Evolutionary conservation across 108 stramenopile genomes (phyloP).

Genomic region (Chaetoceros tenuissimus): DNA sequence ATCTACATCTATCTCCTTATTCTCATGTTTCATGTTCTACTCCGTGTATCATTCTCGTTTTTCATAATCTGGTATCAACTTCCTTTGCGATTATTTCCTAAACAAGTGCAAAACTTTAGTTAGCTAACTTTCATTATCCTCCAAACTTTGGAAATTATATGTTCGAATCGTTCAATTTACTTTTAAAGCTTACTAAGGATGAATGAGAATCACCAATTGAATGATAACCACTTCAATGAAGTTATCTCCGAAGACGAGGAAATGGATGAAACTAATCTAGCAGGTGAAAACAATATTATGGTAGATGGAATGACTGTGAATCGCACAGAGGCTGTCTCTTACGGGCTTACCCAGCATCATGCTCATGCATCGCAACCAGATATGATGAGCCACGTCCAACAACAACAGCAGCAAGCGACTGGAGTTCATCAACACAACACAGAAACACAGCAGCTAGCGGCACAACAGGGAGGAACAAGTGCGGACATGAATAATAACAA

Average conservation of each 20-base stretch:
- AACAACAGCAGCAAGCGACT: neutral
- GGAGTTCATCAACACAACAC: neutral
- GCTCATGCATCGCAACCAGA: neutral
- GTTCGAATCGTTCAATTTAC: too few species aligned
- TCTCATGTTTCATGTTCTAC: too few species aligned
- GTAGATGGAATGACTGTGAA: neutral
- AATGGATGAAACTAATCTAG: slow-evolving; percentile 26
- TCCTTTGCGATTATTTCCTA: too few species aligned
- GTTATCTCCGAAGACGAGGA: slow-evolving; percentile 21
- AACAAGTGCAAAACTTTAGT: too few species aligned
- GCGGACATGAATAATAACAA: neutral
- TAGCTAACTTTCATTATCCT: too few species aligned
- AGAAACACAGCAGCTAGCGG: slow-evolving; percentile 8
- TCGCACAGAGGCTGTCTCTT: neutral
- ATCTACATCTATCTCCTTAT: too few species aligned
- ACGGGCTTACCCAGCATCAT: neutral
- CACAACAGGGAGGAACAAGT: slow-evolving; percentile 1
- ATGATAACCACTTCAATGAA: too few species aligned
- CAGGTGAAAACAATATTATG: slow-evolving; percentile 13
- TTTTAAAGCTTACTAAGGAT: too few species aligned
- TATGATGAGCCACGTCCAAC: neutral
- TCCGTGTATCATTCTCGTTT: too few species aligned
- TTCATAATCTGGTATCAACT: too few species aligned
- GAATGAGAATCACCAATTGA: too few species aligned
- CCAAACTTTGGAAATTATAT: too few species aligned